phyloP scores from a whole-genome alignment of 2,329 filamentous ascomycete species.

The Penicillium paneum region DNA sequence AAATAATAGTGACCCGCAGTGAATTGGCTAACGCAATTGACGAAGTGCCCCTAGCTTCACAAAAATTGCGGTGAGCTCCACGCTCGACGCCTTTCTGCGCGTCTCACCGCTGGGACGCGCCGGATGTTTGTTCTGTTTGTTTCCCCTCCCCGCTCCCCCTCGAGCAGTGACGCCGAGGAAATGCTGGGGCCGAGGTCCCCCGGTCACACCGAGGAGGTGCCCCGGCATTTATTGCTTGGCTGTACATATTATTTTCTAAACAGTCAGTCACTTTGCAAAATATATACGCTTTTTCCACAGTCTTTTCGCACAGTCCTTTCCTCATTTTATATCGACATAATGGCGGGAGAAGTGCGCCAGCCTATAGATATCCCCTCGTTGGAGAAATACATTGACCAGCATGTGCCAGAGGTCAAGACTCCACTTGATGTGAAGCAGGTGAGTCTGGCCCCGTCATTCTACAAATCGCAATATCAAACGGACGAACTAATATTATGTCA shows the following conservation, averaged over 20 bases:
- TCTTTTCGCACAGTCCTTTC: neutral
- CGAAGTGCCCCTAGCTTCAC: conserved; percentile 1
- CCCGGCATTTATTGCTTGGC: neutral
- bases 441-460: conserved; percentile 22
- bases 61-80: conserved; percentile 25
- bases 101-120: conserved; percentile 26
- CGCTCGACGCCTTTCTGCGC: conserved; percentile 9
- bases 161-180: conserved; percentile 7
- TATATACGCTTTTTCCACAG: neutral
- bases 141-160: neutral
- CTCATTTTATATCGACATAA: conserved; percentile 29
- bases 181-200: conserved; percentile 12
- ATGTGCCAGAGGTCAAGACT: conserved; percentile 79
- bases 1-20: neutral
- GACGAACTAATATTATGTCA: neutral
- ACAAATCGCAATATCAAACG: neutral
- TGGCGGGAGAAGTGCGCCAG: conserved; percentile 88
- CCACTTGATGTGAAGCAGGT: conserved; percentile 90
- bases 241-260: neutral
- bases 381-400: conserved; percentile 69
- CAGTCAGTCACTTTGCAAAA: neutral
- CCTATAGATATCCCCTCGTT: conserved; percentile 80
- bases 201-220: neutral
- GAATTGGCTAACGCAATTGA: conserved; percentile 1
- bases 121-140: conserved; percentile 20